These are phyloP conservation scores for Arbutus unedo DNA, from an alignment of 148 eudicot genomes.

Conservation along the genomic window DNA sequence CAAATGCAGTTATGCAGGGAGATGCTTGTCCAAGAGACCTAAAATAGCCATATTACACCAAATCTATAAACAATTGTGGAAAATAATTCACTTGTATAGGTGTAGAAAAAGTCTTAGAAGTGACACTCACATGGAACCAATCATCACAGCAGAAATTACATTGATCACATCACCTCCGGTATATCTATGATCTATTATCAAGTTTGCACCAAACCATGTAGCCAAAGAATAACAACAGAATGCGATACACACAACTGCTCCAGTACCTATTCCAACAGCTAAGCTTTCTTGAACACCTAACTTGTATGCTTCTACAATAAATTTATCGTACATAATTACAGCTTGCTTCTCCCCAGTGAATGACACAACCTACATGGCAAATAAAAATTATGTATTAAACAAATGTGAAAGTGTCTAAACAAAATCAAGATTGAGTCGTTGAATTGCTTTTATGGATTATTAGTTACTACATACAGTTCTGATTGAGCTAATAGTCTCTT, in stretches of 20 bases:
- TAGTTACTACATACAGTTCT: slow-evolving; percentile 54
- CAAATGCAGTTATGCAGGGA: slow-evolving; percentile 55
- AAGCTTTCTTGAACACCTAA: slow-evolving; percentile 59
- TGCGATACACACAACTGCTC: slow-evolving; percentile 35
- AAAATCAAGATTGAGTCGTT: neutral
- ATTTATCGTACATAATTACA: slow-evolving; percentile 21
- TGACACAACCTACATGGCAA: slow-evolving; percentile 57
- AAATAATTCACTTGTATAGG: too few species aligned
- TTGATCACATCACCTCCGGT: slow-evolving; percentile 64
- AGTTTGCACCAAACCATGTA: slow-evolving; percentile 70
- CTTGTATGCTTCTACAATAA: slow-evolving; percentile 50
- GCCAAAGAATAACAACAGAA: slow-evolving; percentile 66
- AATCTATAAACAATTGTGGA: neutral
- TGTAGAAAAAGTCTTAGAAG: neutral
- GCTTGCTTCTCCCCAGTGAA: slow-evolving; percentile 79
- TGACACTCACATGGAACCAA: slow-evolving; percentile 31
- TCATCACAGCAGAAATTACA: slow-evolving; percentile 50
- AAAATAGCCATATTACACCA: neutral
- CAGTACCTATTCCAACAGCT: slow-evolving; percentile 62
- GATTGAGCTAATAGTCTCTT: slow-evolving; percentile 76
- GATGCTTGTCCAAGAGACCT: slow-evolving; percentile 64
- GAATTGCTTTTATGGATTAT: neutral
- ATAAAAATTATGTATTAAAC: neutral
- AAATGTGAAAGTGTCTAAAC: neutral
- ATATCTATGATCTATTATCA: slow-evolving; percentile 51